Conservation (phyloP, 495 filamentous ascomycete genomes). For the Penicillium manginii region DNA sequence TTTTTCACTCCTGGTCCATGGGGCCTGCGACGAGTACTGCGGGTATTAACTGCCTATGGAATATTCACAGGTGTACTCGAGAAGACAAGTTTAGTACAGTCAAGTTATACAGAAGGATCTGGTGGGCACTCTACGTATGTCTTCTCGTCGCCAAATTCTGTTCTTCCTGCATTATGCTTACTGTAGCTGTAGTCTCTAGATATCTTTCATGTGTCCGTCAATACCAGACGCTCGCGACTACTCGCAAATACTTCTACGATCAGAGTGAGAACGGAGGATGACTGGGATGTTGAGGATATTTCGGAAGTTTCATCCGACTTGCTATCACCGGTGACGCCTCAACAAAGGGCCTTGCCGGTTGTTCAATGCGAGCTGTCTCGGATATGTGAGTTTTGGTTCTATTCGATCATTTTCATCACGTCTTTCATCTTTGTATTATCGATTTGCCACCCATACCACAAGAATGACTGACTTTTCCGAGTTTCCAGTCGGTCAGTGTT, state of each 20-base stretch:
- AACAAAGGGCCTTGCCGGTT: not conserved
- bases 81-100: not conserved
- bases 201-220: slow-evolving; percentile 1
- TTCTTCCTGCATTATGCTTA: not conserved
- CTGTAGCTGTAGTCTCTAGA: slow-evolving; percentile 1
- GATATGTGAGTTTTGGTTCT: not conserved
- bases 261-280: not conserved
- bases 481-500: slow-evolving; percentile 1
- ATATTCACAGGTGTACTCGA: not conserved
- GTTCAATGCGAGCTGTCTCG: slow-evolving; percentile 1
- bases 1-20: not conserved
- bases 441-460: not conserved
- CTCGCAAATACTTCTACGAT: not conserved
- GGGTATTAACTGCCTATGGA: not conserved
- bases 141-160: not conserved
- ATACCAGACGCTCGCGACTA: slow-evolving; percentile 4
- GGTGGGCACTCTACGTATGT: slow-evolving; percentile 6
- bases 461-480: not conserved
- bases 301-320: slow-evolving; percentile 1
- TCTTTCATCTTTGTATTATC: not conserved
- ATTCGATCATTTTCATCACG: not conserved
- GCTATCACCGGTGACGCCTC: not conserved
- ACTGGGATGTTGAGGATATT: not conserved
- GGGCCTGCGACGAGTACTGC: not conserved
- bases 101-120: slow-evolving; percentile 3